These are phyloP conservation scores for Discostella stelligeroides DNA, from an alignment of 108 stramenopile genomes.

Conservation along the genomic window DNA sequence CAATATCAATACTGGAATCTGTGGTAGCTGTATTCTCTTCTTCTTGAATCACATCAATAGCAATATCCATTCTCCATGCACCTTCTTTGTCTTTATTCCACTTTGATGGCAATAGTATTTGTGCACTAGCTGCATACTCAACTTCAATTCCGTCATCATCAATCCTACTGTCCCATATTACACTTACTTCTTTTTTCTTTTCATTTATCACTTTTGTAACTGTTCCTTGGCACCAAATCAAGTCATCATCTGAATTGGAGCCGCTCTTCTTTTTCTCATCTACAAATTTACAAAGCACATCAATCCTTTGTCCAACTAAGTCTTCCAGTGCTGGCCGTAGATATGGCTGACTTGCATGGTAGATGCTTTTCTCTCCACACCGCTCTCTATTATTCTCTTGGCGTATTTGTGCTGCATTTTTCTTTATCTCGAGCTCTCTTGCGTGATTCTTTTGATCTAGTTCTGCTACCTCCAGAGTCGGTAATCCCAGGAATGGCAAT, in stretches of 20 bases:
- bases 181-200: not conserved
- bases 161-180: not conserved
- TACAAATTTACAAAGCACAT: conserved; percentile 2
- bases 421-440: not conserved
- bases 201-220: not conserved
- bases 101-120: conserved; percentile 4
- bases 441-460: not conserved
- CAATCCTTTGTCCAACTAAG: not conserved
- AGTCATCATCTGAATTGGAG: not conserved
- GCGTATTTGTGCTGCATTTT: not conserved
- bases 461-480: not conserved
- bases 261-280: not conserved
- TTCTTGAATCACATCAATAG: too few species aligned
- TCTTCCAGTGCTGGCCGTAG: not conserved
- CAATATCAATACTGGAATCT: too few species aligned
- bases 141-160: not conserved
- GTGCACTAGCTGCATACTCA: not conserved
- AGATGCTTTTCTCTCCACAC: not conserved
- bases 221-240: conserved; percentile 4
- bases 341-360: conserved; percentile 1
- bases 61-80: conserved; percentile 4
- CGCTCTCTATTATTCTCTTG: not conserved
- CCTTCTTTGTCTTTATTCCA: conserved; percentile 3
- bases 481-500: not conserved
- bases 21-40: too few species aligned